Evolutionary conservation across 345 rosid genomes (phyloP), one percentile per base, ranked within the genome.

Genomic region (Sisymbrium altissimum): DNA sequence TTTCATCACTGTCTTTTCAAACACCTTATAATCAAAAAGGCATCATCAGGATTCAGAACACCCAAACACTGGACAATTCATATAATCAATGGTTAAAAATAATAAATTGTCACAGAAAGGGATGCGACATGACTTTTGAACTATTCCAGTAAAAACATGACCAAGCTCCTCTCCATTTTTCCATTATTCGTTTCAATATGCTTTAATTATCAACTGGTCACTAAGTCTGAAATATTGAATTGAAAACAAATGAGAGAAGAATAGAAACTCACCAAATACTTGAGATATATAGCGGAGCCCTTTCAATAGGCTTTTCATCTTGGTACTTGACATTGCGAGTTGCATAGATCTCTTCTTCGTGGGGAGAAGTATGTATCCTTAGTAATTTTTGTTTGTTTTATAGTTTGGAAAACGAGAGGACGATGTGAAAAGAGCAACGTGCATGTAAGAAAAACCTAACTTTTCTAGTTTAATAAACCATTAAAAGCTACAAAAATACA

Each of bases 221-320:
- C 5, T 13, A 17, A 49, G 3, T 30, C 11, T 54, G 2, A 18
- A 27, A 27, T 21, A 61, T 7, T 9, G 27, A 46, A 19, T 14
- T 9, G n/a, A 23, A 39, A 19, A 25, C 8, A 55, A 39, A 41
- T 6, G 33, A 19, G 41, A 49, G 9, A 49, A 41, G 9, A 29
- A 29, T 3, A 14, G 9, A 14, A 64, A 70, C 54, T 12, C 58
- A 89, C 89, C 86, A 58, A 87, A 87, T 2, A 81, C 81, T 8
- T 84, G 85, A 19, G 84, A 71, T 27, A 89, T 74, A 59, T 73
- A 81, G 73, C 79, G 83, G 0, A 89, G 72, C 15, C 93, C 89
- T 74, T 77, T 86, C 3, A 83, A 45, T 46, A 89, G 81, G 62
- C 83, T 85, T 81, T 86, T 79, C 68, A 73, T 82, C 70, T 68